Evolutionary conservation across 2,329 filamentous ascomycete genomes (phyloP).

Genomic region (Sporothrix sp.): DNA sequence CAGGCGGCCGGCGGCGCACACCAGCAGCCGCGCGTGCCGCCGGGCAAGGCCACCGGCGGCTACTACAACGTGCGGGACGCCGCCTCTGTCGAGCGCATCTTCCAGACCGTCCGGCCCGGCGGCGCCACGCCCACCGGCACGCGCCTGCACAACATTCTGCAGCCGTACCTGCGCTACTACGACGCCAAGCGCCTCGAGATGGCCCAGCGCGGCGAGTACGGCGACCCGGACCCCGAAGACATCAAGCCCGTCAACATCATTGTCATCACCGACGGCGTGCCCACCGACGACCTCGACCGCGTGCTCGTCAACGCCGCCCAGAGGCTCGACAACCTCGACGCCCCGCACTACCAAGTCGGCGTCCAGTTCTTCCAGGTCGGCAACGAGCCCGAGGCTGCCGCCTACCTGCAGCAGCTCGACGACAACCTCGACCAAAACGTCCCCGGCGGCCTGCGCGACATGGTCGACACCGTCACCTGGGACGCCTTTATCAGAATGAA

Average conservation of each 20-base stretch:
- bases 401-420: slow-evolving; percentile 63
- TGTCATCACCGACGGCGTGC: slow-evolving; percentile 79
- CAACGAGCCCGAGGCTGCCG: slow-evolving; percentile 51
- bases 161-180: slow-evolving; percentile 56
- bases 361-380: slow-evolving; percentile 97
- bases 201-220: slow-evolving; percentile 23
- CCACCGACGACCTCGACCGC: slow-evolving; percentile 68
- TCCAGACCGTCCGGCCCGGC: slow-evolving; percentile 53
- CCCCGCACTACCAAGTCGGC: slow-evolving; percentile 72
- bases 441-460: slow-evolving; percentile 55
- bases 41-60: slow-evolving; percentile 34
- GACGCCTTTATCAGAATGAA: slow-evolving; percentile 29
- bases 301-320: slow-evolving; percentile 58
- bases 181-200: slow-evolving; percentile 23
- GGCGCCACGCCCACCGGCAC: slow-evolving; percentile 66
- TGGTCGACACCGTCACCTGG: slow-evolving; percentile 85
- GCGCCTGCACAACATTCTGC: slow-evolving; percentile 60
- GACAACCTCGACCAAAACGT: slow-evolving; percentile 52
- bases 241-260: slow-evolving; percentile 84
- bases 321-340: slow-evolving; percentile 59
- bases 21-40: slow-evolving; percentile 25
- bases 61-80: slow-evolving; percentile 56
- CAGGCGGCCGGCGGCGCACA: background rate
- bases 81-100: slow-evolving; percentile 55
- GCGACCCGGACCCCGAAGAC: slow-evolving; percentile 27